phyloP scores from a whole-genome alignment of 176 grass and related monocot species.

The Phoenix dactylifera region DNA sequence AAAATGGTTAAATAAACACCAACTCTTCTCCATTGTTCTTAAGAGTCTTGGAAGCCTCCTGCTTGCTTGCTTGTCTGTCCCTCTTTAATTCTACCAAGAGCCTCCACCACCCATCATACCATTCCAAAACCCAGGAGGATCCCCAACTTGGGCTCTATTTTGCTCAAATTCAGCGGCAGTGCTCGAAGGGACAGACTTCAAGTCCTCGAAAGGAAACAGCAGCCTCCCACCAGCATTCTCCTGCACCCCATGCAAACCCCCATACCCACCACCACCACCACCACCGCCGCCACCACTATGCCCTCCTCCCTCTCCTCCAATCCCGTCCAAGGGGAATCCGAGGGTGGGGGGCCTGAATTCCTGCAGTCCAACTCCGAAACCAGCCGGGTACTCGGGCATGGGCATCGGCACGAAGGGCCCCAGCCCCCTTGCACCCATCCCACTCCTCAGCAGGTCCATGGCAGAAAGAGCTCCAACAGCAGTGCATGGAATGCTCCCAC shows the following conservation, averaged over 20 bases:
- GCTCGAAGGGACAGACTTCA: background rate
- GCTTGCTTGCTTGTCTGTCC: background rate
- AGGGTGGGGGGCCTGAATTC: conserved; percentile 7
- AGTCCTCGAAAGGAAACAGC: conserved; percentile 8
- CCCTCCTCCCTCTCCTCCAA: background rate
- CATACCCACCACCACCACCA: background rate
- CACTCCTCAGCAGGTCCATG: conserved; percentile 9
- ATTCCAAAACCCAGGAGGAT: conserved; percentile 14
- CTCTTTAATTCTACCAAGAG: conserved; percentile 5
- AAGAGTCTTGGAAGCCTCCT: too few species aligned
- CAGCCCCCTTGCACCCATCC: background rate
- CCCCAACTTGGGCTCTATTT: background rate
- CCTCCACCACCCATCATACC: conserved; percentile 6
- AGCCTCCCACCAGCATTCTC: background rate
- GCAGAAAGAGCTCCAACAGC: conserved; percentile 1
- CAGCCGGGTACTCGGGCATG: background rate
- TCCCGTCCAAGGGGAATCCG: conserved; percentile 1
- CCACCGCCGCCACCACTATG: background rate
- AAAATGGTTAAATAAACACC: too few species aligned
- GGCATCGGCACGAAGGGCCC: background rate
- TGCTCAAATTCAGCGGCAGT: conserved; percentile 1
- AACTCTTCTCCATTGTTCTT: too few species aligned
- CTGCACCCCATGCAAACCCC: background rate
- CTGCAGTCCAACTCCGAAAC: conserved; percentile 4
- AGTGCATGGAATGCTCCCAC: too few species aligned